These are phyloP conservation scores for Lactarius trivialis DNA, from an alignment of 768 basidiomycete genomes.

Conservation along the genomic window DNA sequence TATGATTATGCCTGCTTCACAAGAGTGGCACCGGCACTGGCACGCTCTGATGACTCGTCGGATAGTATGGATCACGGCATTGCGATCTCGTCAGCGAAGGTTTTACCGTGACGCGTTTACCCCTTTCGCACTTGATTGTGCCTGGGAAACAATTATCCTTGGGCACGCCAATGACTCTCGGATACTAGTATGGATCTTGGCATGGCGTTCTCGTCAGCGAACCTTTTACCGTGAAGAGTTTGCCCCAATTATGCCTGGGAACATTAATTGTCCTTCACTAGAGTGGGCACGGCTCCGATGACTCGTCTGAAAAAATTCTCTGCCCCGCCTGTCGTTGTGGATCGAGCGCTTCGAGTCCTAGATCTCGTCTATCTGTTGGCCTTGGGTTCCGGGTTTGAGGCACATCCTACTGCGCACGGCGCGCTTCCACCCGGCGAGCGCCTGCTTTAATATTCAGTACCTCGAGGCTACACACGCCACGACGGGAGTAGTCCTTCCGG, in stretches of 20 bases:
- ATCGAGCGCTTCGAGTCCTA: background rate
- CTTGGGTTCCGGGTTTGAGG: background rate
- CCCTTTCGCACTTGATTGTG: background rate
- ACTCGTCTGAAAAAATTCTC: background rate
- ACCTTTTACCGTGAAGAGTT: constrained; percentile 2
- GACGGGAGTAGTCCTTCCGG: background rate
- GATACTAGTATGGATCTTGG: background rate
- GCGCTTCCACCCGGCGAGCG: background rate
- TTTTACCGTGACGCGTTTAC: background rate
- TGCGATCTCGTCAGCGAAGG: background rate
- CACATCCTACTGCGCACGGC: background rate
- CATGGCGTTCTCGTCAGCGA: constrained; percentile 9
- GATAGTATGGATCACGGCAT: no score
- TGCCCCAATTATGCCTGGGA: background rate
- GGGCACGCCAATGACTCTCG: no score
- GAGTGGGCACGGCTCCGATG: background rate
- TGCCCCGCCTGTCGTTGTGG: background rate
- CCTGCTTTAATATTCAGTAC: background rate
- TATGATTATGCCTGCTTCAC: no score
- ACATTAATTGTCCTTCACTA: background rate
- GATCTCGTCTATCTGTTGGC: background rate
- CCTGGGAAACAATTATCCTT: background rate
- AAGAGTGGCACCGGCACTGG: no score
- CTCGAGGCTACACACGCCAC: background rate
- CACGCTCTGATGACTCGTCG: no score